phyloP scores from a whole-genome alignment of 2,329 filamentous ascomycete genomes.

The Penicillium oxalicum region DNA sequence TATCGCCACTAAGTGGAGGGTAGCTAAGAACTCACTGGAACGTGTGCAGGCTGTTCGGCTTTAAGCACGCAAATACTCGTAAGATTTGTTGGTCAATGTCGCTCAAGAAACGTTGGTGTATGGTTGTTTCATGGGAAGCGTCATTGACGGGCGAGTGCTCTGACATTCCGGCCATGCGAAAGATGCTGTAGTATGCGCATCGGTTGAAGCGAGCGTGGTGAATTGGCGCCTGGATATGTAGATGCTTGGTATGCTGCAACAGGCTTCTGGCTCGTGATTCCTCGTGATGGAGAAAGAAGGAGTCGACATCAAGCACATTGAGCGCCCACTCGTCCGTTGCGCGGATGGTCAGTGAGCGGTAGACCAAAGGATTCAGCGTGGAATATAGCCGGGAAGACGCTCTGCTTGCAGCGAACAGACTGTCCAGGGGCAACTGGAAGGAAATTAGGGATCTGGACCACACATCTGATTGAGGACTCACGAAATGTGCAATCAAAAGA shows the following conservation, averaged over 20 bases:
- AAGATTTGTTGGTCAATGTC: background rate
- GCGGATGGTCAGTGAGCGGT: background rate
- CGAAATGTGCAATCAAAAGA: background rate
- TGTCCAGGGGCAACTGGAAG: background rate
- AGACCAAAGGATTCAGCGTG: background rate
- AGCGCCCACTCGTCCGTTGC: constrained; percentile 6
- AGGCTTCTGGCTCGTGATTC: too few species aligned
- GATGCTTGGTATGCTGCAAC: background rate
- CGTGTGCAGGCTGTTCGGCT: background rate
- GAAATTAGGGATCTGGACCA: background rate
- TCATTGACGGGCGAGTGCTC: background rate
- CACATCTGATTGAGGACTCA: background rate
- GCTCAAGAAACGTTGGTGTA: background rate
- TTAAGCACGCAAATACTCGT: background rate
- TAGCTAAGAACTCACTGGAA: background rate
- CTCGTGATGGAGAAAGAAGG: background rate
- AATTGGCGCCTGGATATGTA: background rate
- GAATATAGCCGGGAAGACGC: background rate
- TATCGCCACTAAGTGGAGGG: background rate
- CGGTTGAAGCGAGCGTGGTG: constrained; percentile 1
- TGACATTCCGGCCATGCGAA: background rate
- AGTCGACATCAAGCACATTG: constrained; percentile 3
- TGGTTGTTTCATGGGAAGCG: background rate
- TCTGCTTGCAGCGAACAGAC: background rate
- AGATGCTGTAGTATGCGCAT: constrained; percentile 2